Evolutionary conservation across 1,284 basidiomycete species (phyloP).

Genomic region (Melampsora americana): DNA sequence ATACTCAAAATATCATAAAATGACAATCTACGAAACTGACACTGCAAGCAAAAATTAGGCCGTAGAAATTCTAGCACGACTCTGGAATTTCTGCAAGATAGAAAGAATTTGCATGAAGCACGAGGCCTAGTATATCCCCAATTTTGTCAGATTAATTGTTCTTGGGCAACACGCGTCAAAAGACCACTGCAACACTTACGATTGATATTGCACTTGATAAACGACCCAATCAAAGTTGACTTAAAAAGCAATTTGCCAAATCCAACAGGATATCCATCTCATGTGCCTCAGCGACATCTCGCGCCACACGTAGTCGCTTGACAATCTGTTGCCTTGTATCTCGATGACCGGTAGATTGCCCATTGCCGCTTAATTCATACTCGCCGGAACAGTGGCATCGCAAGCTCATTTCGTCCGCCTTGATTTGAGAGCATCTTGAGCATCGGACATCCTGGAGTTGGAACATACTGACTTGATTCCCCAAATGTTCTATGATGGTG

Average conservation of each 20-base stretch:
- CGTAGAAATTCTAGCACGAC: conserved; percentile 39
- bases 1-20: too few species aligned
- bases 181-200: background rate
- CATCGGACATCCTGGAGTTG: conserved; percentile 80
- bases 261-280: conserved; percentile 45
- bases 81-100: conserved; percentile 18
- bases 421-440: conserved; percentile 79
- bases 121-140: background rate
- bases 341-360: conserved; percentile 5
- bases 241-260: conserved; percentile 29
- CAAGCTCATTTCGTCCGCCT: conserved; percentile 76
- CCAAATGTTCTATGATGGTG: conserved; percentile 73
- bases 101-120: too few species aligned
- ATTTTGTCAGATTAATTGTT: conserved; percentile 24
- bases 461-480: conserved; percentile 69
- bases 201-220: too few species aligned
- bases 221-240: background rate
- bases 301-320: conserved; percentile 47
- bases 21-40: background rate
- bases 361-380: conserved; percentile 58
- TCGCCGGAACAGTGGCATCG: conserved; percentile 85
- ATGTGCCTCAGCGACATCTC: conserved; percentile 49
- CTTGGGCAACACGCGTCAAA: conserved; percentile 20
- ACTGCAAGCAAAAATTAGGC: conserved; percentile 21
- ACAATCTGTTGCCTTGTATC: conserved; percentile 29